Evolutionary conservation across 306 rosid species (phyloP).

Genomic region (Sophora flavescens): DNA sequence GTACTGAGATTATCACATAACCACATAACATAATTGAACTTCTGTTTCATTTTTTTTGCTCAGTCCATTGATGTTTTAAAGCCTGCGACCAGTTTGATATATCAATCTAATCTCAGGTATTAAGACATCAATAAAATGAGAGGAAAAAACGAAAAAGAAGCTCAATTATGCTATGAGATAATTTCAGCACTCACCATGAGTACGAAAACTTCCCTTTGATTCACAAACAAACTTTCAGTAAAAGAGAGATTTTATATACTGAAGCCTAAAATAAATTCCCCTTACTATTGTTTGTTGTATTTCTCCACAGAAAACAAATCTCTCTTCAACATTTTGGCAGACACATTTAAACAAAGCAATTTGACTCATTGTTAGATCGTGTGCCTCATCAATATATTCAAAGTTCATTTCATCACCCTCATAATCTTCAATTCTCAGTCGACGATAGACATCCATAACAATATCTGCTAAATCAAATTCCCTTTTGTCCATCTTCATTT

Average conservation of each 20-base stretch:
- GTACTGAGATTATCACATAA: no score
- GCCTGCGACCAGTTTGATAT: no score
- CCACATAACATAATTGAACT: no score
- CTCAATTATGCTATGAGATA: conserved; percentile 74
- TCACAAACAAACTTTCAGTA: no score
- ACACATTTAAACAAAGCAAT: conserved; percentile 73
- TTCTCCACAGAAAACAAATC: conserved; percentile 86
- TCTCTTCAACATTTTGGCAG: conserved; percentile 76
- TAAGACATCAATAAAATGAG: conserved; percentile 65
- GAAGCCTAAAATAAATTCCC: conserved; percentile 82
- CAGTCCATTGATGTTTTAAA: no score
- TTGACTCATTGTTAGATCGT: conserved; percentile 83
- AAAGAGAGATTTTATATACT: conserved; percentile 70
- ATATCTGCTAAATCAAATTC: conserved; percentile 82
- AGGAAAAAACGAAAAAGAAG: conserved; percentile 73
- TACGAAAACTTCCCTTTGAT: conserved; percentile 62
- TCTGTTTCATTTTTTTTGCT: no score
- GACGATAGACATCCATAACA: no score
- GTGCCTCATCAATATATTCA: conserved; percentile 87
- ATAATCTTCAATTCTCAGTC: no score
- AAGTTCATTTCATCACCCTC: no score
- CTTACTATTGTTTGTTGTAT: conserved; percentile 86
- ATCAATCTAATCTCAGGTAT: conserved; percentile 78
- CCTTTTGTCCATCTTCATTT: conserved; percentile 60
- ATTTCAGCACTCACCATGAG: conserved; percentile 73